Evolutionary conservation across 2,329 filamentous ascomycete species (phyloP), one percentile per base, ranked within the genome.

Genomic region (Stylonectria norvegica): DNA sequence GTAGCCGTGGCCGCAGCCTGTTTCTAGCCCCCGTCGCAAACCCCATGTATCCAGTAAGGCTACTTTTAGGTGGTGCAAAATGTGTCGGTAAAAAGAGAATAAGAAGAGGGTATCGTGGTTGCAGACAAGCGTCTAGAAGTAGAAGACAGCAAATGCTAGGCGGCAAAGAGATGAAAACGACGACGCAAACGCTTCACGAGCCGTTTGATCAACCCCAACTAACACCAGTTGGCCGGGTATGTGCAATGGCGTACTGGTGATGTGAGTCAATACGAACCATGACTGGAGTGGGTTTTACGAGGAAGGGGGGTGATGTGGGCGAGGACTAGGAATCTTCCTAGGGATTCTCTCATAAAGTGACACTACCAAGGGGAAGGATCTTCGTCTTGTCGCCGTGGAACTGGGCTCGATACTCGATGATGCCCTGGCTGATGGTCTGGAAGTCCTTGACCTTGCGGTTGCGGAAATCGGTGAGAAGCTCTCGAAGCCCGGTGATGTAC

Each of bases 311-410:
- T 29, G 22, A 28, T 28, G 16, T 11, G 14, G 20, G n/a, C 29
- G 17, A 31, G 38, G 29, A 32, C 32, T 23, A 11, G 22, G 25
- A 15, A 23, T 39, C 36, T 36, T 8, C 23, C 17, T 14, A 9
- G 5, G 25, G 28, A 27, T 14, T 10, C 27, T 14, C 16, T 63
- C 48, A 68, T 22, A 68, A 52, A 41, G 60, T 56, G 48, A 76
- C 67, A 43, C 67, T 62, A 50, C 78, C 76, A 49, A 83, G 66
- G 38, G 72, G 71, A 32, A 87, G 67, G 34, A 86, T 71, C 66
- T 79, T 81, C 53, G 76, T 78, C 48, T 71, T 69, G 63, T 87
- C 83, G 51, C 73, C 76, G 19, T 82, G 68, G 55, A 86, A 85
- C 39, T 72, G 72, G 47, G 78, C 71, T 55, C 83, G 79, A 61